phyloP scores from a whole-genome alignment of 2,329 filamentous ascomycete species.

The Trichoderma sp. region DNA sequence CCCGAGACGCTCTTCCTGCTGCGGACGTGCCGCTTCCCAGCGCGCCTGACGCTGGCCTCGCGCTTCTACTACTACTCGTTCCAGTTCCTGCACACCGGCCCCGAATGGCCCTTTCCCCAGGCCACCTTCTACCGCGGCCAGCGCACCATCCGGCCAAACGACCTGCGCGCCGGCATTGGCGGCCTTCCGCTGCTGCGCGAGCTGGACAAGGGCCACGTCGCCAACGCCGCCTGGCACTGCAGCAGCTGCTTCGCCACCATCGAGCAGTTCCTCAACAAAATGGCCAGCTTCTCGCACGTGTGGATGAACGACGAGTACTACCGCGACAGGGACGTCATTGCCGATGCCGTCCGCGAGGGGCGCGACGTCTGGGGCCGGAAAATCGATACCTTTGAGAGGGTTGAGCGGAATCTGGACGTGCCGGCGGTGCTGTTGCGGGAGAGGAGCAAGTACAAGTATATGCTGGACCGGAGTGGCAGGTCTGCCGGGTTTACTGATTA shows the following conservation, averaged over 20 bases:
- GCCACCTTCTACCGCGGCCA: slow-evolving; percentile 54
- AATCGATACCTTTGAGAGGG: slow-evolving; percentile 48
- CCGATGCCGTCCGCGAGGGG: slow-evolving; percentile 53
- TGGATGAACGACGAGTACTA: slow-evolving; percentile 54
- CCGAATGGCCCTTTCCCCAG: slow-evolving; percentile 59
- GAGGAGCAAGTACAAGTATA: slow-evolving; percentile 46
- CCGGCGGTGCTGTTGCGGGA: slow-evolving; percentile 49
- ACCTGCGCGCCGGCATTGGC: slow-evolving; percentile 53
- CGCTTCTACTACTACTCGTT: slow-evolving; percentile 61
- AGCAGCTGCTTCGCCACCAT: slow-evolving; percentile 61
- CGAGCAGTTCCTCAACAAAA: slow-evolving; percentile 56
- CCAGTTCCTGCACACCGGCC: slow-evolving; percentile 48
- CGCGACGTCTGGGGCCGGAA: slow-evolving; percentile 57
- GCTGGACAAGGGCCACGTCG: slow-evolving; percentile 47
- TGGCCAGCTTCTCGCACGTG: slow-evolving; percentile 58
- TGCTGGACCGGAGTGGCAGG: slow-evolving; percentile 49
- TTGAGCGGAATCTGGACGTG: slow-evolving; percentile 55
- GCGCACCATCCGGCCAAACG: slow-evolving; percentile 54
- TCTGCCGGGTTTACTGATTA: slow-evolving; percentile 54
- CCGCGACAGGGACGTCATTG: slow-evolving; percentile 51
- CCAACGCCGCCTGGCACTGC: slow-evolving; percentile 63
- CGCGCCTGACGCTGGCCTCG: slow-evolving; percentile 53
- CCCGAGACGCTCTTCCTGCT: slow-evolving; percentile 52
- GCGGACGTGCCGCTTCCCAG: slow-evolving; percentile 54
- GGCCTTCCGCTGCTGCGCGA: slow-evolving; percentile 42